A percentile compares a stretch with the other conserved stretches of the same genome.
Evolutionary conservation across 2,329 filamentous ascomycete genomes (phyloP).

Genomic region (Cryphonectria carpinicola): DNA sequence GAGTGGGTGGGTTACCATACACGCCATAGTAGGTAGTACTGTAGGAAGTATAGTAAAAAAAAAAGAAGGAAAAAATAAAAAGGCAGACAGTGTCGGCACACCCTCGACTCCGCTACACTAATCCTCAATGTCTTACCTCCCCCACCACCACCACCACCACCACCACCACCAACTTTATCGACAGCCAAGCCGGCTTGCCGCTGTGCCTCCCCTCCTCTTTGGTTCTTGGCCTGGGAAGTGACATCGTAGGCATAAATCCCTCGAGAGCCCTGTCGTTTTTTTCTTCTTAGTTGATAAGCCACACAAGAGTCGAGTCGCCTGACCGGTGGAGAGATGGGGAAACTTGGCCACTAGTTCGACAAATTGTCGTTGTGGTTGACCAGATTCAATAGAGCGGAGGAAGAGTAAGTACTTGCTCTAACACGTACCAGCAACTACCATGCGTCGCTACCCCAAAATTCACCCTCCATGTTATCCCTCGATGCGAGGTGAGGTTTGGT

Average conservation of each 20-base stretch:
- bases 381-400: background rate
- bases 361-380: background rate
- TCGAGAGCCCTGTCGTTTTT: background rate
- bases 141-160: background rate
- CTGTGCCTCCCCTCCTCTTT: background rate
- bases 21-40: no score
- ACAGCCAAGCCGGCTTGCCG: background rate
- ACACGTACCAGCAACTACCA: background rate
- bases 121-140: slow-evolving; percentile 12
- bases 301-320: background rate
- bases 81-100: background rate
- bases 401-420: background rate
- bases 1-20: slow-evolving; percentile 6
- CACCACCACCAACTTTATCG: background rate
- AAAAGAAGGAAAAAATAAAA: no score
- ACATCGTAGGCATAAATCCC: background rate
- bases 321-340: background rate
- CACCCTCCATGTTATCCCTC: no score
- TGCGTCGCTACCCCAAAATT: no score
- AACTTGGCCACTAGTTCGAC: background rate
- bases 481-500: background rate
- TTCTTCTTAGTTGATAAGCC: background rate
- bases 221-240: background rate
- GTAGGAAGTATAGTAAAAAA: no score
- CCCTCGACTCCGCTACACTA: background rate